phyloP scores from a whole-genome alignment of 495 filamentous ascomycete species.

The Trichocladium uniseriatum region DNA sequence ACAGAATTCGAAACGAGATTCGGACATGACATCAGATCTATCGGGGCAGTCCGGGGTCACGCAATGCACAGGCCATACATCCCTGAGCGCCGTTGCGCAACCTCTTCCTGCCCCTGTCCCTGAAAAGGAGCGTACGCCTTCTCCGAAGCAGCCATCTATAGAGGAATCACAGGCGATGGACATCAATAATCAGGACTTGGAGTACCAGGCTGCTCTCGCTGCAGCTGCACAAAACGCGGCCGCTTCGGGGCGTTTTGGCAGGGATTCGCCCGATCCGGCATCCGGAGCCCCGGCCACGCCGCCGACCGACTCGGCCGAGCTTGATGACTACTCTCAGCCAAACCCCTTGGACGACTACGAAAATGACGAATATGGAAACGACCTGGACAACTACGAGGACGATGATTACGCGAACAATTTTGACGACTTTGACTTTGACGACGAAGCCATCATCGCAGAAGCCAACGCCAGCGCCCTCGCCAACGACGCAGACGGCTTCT shows the following conservation, averaged over 20 bases:
- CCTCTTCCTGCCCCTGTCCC: conserved; percentile 5
- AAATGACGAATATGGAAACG: conserved; percentile 36
- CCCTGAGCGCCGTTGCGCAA: conserved; percentile 25
- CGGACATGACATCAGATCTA: conserved; percentile 28
- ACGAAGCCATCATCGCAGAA: conserved; percentile 85
- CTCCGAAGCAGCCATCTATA: conserved; percentile 15
- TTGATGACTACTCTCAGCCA: conserved; percentile 24
- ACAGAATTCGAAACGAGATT: conserved; percentile 29
- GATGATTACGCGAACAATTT: conserved; percentile 36
- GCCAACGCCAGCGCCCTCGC: conserved; percentile 92
- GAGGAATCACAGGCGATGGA: conserved; percentile 8
- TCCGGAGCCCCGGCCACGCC: conserved; percentile 40
- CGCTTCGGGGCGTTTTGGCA: conserved; percentile 58
- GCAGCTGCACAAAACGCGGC: conserved; percentile 66
- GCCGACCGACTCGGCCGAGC: conserved; percentile 31
- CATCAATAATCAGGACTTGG: conserved; percentile 45
- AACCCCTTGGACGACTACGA: conserved; percentile 29
- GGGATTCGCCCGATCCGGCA: conserved; percentile 43
- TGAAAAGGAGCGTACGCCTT: neutral
- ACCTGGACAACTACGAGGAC: conserved; percentile 27
- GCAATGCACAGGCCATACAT: conserved; percentile 31
- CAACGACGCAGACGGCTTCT: conserved; percentile 84
- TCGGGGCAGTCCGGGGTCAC: conserved; percentile 33
- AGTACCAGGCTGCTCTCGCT: conserved; percentile 73
- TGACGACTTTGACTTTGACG: conserved; percentile 54